phyloP scores from a whole-genome alignment of 805 yeast species.

The Isabelozyma rhagii region DNA sequence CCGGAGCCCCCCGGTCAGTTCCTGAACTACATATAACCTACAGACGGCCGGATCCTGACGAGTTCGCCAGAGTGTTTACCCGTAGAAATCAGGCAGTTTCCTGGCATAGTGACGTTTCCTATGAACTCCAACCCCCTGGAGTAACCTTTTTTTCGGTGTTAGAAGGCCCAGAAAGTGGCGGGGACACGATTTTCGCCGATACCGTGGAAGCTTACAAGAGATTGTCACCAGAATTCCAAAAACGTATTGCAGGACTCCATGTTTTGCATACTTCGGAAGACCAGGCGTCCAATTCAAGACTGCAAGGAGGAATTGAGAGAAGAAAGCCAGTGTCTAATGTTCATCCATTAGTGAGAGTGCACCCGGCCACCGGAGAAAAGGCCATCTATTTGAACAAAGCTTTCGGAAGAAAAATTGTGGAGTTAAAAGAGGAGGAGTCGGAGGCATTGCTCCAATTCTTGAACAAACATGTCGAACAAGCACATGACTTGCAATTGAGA shows the following conservation, averaged over 20 bases:
- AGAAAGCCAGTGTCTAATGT: constrained; percentile 58
- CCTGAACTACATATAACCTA: constrained; percentile 65
- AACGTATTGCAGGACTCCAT: constrained; percentile 56
- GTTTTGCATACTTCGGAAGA: constrained; percentile 69
- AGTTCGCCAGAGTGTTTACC: constrained; percentile 31
- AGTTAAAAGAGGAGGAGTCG: constrained; percentile 70
- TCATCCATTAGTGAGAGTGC: constrained; percentile 70
- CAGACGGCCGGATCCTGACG: constrained; percentile 43
- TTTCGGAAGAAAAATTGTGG: constrained; percentile 65
- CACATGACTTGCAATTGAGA: constrained; percentile 64
- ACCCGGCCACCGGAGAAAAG: constrained; percentile 69
- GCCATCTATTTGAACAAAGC: constrained; percentile 54
- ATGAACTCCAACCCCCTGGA: constrained; percentile 72
- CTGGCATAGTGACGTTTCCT: constrained; percentile 77
- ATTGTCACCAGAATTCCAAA: constrained; percentile 61
- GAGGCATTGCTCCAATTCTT: constrained; percentile 57
- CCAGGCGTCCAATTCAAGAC: constrained; percentile 59
- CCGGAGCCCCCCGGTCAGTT: constrained; percentile 64
- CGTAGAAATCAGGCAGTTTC: constrained; percentile 34
- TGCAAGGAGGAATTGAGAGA: constrained; percentile 63
- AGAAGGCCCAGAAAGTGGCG: constrained; percentile 60
- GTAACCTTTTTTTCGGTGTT: constrained; percentile 63
- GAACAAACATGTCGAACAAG: constrained; percentile 47
- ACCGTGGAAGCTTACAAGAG: constrained; percentile 67
- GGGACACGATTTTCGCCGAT: constrained; percentile 76